Base-by-base conservation (phyloP, 345 rosid species). In the Murraya paniculata region DNA sequence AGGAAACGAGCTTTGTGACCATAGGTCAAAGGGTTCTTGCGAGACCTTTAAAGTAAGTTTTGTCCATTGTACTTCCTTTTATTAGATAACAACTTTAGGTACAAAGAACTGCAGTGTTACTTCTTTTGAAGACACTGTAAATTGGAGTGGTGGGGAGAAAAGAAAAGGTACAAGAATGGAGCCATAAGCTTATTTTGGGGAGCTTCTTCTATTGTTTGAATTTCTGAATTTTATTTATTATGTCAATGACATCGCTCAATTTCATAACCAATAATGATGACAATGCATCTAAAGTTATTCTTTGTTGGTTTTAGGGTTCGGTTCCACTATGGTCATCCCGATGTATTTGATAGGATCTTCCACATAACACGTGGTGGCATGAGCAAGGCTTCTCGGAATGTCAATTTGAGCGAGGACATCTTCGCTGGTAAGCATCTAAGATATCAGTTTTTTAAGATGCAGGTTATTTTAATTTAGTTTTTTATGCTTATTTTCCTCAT, bases 1-100 rank as follows among this genome's bases (percentile, higher is more conserved):
- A 96, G 82, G 98, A 94, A 84, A 91, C 98, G 9, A 96, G 99
- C 77, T 96, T 96, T 62, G 98, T 96, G 71, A 94, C 98, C 71
- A 88, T 96, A 72, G 99, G 98, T 81, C 99, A 96, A 82, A 90
- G 99, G 86, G 98, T 96, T 82, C 95, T 94, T 19, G 99, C 99
- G 62, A 89, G 97, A 80, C 99, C 99, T 19, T 82, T 96, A 78
- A 94, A 92, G 99, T 96, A 92, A 21, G 91, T 62, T 73, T 58
- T 53, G 70, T 79, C 38, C 62, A 27, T 31, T 75, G 4, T 30
- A 13, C 28, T 19, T 58, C 9, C 64, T 77, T 71, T 3, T 24
- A 0, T 53, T 50, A 18, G 64, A 62, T 41, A 33, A 13, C 57
- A 62, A 58, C 74, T 58, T 77, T 77, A 73, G 16, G 59, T 55